Conservation (phyloP, 331 rosid genomes). For the Quercus phellos region DNA sequence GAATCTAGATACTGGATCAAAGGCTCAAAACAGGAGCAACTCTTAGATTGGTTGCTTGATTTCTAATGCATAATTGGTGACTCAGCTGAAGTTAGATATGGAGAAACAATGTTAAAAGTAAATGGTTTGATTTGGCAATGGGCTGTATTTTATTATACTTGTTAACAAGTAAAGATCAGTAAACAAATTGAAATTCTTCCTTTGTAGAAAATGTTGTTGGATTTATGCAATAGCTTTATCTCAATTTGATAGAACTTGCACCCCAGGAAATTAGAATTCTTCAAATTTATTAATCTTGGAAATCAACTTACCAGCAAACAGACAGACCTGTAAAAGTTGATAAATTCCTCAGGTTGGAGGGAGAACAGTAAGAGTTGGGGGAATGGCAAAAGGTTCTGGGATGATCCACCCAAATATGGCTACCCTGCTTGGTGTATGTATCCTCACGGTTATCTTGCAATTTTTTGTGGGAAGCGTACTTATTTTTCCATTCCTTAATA, state of each 20-base stretch:
- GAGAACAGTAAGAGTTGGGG: conserved; percentile 66
- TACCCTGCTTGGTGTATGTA: conserved; percentile 88
- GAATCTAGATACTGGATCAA: conserved; percentile 4
- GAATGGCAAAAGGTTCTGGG: conserved; percentile 99
- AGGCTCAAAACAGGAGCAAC: background rate
- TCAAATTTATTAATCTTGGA: background rate
- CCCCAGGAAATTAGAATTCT: background rate
- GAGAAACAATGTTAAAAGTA: background rate
- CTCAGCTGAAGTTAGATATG: background rate
- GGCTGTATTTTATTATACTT: background rate
- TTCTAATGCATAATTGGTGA: background rate
- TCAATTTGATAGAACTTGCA: background rate
- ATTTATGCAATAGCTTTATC: background rate
- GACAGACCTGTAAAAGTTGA: conserved; percentile 3
- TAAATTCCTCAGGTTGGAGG: conserved; percentile 64
- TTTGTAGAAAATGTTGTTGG: background rate
- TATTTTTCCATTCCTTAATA: conserved; percentile 11
- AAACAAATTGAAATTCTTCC: background rate
- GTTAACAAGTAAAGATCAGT: background rate
- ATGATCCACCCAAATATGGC: conserved; percentile 99
- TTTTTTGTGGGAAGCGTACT: background rate
- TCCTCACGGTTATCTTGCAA: conserved; percentile 14
- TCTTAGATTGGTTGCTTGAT: no score
- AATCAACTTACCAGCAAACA: background rate
- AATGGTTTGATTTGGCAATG: background rate